Evolutionary conservation across 2,329 filamentous ascomycete species (phyloP).

Genomic region (Didymella sp.): DNA sequence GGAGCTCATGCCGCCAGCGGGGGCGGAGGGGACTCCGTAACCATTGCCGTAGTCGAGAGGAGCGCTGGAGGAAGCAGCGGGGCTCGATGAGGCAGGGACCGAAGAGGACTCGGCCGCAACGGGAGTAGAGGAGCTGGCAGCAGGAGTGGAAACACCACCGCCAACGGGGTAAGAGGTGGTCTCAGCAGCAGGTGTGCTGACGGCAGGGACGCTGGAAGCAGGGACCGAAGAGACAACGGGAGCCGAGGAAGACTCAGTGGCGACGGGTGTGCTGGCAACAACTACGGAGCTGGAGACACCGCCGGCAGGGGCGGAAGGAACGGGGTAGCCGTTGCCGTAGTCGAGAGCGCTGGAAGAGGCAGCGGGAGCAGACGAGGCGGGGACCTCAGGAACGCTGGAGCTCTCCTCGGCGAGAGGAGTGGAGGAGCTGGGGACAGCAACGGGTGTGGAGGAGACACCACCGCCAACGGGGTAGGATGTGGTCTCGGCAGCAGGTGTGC

Average conservation of each 20-base stretch:
- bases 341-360: constrained; percentile 11
- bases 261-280: constrained; percentile 7
- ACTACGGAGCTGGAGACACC: constrained; percentile 15
- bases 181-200: constrained; percentile 17
- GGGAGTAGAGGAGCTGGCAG: constrained; percentile 16
- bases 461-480: constrained; percentile 1
- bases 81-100: constrained; percentile 6
- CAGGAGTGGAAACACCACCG: constrained; percentile 7
- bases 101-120: background rate
- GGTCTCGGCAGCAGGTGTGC: constrained; percentile 15
- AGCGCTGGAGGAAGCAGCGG: constrained; percentile 11
- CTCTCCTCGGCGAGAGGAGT: constrained; percentile 17
- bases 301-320: constrained; percentile 14
- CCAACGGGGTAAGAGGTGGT: constrained; percentile 9
- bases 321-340: constrained; percentile 20
- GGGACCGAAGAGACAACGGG: too few relatives aligned
- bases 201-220: constrained; percentile 1
- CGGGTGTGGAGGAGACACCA: constrained; percentile 12
- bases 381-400: constrained; percentile 11
- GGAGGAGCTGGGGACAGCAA: constrained; percentile 16
- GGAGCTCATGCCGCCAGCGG: constrained; percentile 13
- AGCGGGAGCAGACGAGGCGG: constrained; percentile 19
- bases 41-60: constrained; percentile 13
- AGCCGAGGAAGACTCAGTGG: too few relatives aligned
- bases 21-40: constrained; percentile 11